Evolutionary conservation across 176 grass and related monocot species (phyloP).

Genomic region (Paspalum vaginatum): DNA sequence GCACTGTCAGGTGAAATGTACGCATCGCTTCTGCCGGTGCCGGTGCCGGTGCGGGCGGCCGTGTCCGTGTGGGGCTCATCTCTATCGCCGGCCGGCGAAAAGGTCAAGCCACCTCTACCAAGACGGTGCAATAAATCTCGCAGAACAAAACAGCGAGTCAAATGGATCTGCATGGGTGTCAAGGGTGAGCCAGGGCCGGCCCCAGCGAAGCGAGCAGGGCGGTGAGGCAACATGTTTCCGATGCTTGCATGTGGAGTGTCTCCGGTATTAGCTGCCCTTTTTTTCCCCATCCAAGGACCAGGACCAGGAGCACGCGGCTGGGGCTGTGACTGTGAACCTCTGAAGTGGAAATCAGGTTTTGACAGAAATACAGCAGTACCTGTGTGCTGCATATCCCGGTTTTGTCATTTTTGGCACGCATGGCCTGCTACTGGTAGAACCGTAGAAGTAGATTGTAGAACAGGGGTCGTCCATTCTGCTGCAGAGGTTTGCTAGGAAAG

Average conservation of each 20-base stretch:
- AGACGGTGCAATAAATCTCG: constrained; percentile 60
- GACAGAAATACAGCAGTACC: no score
- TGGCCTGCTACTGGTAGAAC: no score
- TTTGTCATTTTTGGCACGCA: no score
- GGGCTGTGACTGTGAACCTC: neutral
- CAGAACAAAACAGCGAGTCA: neutral
- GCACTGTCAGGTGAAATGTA: constrained; percentile 1
- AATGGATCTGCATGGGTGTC: constrained; percentile 4
- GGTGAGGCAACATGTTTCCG: neutral
- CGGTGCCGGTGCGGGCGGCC: neutral
- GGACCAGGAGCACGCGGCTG: neutral
- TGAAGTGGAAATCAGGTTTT: no score
- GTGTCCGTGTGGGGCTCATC: neutral
- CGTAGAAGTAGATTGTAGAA: no score
- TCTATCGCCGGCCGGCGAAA: neutral
- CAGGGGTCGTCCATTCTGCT: no score
- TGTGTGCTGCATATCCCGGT: no score
- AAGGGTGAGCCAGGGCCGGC: constrained; percentile 10
- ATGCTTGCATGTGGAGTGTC: constrained; percentile 39
- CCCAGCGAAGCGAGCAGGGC: neutral
- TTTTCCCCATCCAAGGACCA: neutral
- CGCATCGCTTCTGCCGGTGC: neutral
- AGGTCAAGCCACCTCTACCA: constrained; percentile 36
- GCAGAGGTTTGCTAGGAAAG: no score
- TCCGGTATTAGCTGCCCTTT: neutral